Conservation (phyloP, 345 rosid genomes). For the Trapa incisa region DNA sequence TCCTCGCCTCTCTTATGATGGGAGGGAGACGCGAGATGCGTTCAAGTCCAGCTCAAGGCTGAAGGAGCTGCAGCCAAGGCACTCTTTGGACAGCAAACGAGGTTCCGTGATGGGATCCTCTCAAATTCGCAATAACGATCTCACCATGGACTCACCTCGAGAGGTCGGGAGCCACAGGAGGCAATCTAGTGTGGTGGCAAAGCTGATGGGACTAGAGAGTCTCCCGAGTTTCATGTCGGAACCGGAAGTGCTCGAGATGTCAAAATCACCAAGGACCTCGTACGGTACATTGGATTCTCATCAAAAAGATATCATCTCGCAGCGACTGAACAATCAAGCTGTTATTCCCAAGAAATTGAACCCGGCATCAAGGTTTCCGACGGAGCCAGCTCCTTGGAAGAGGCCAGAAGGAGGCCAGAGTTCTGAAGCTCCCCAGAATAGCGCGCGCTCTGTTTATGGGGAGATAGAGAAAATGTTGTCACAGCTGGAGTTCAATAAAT, state of each 20-base stretch:
- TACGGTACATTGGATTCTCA: slow-evolving; percentile 13
- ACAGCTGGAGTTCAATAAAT: slow-evolving; percentile 55
- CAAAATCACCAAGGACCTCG: slow-evolving; percentile 18
- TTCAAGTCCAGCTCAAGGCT: slow-evolving; percentile 43
- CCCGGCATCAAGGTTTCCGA: slow-evolving; percentile 37
- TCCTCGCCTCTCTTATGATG: slow-evolving; percentile 82
- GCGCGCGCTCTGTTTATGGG: slow-evolving; percentile 47
- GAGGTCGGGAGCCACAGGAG: slow-evolving; percentile 44
- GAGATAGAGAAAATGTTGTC: slow-evolving; percentile 72
- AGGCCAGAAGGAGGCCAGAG: slow-evolving; percentile 43
- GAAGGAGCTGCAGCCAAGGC: slow-evolving; percentile 61
- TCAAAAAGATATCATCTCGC: slow-evolving; percentile 31
- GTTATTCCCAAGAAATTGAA: slow-evolving; percentile 30
- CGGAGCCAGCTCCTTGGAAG: slow-evolving; percentile 58
- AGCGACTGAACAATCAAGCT: slow-evolving; percentile 18
- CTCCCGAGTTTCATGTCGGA: slow-evolving; percentile 26
- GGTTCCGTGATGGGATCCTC: slow-evolving; percentile 30
- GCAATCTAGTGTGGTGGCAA: slow-evolving; percentile 64
- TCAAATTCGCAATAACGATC: slow-evolving; percentile 11
- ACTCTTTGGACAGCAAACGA: slow-evolving; percentile 76
- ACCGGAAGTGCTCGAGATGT: slow-evolving; percentile 13
- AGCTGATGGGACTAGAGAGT: slow-evolving; percentile 80
- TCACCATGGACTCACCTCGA: slow-evolving; percentile 21
- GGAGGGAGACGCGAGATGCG: slow-evolving; percentile 44
- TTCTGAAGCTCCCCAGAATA: slow-evolving; percentile 19